A percentile compares a stretch with the other conserved stretches of the same genome.
phyloP scores from a whole-genome alignment of 2,329 filamentous ascomycete genomes.

The Trichoderma sp. region DNA sequence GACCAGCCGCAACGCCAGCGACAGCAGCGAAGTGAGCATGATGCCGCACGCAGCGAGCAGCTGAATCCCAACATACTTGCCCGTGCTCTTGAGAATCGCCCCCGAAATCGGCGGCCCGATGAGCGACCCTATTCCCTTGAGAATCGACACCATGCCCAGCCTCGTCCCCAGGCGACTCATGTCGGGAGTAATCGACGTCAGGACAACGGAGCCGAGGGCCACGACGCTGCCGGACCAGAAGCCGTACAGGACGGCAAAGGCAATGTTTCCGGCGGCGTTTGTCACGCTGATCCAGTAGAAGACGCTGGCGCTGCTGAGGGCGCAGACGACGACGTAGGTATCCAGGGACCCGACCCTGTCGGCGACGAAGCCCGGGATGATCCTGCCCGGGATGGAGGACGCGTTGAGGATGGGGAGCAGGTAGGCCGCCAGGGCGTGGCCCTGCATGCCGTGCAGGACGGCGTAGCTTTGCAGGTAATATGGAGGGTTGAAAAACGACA shows the following conservation, averaged over 20 bases:
- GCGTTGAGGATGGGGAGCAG: constrained; percentile 56
- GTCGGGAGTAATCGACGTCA: constrained; percentile 48
- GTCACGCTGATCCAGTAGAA: constrained; percentile 48
- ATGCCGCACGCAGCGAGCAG: constrained; percentile 34
- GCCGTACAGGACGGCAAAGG: constrained; percentile 50
- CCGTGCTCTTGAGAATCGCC: constrained; percentile 37
- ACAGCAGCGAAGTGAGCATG: constrained; percentile 33
- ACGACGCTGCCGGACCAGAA: constrained; percentile 51
- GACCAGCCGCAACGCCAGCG: constrained; percentile 29
- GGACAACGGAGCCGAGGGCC: constrained; percentile 46
- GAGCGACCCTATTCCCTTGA: constrained; percentile 43
- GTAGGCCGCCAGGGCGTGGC: constrained; percentile 45
- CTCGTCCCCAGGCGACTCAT: constrained; percentile 46
- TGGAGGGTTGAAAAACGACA: constrained; percentile 45
- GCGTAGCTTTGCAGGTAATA: constrained; percentile 52
- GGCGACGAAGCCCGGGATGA: constrained; percentile 50
- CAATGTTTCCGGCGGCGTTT: constrained; percentile 43
- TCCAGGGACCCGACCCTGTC: constrained; percentile 47
- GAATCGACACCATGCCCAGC: constrained; percentile 47
- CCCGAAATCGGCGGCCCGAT: constrained; percentile 46
- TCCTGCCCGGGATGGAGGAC: constrained; percentile 51
- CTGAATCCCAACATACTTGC: constrained; percentile 34
- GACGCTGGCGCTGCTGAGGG: constrained; percentile 41
- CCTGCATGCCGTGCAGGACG: constrained; percentile 38
- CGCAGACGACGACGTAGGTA: constrained; percentile 42